Evolutionary conservation across 768 basidiomycete genomes (phyloP), one percentile per base, ranked within the genome.

Genomic region (Phlebiopsis flavidoalba): DNA sequence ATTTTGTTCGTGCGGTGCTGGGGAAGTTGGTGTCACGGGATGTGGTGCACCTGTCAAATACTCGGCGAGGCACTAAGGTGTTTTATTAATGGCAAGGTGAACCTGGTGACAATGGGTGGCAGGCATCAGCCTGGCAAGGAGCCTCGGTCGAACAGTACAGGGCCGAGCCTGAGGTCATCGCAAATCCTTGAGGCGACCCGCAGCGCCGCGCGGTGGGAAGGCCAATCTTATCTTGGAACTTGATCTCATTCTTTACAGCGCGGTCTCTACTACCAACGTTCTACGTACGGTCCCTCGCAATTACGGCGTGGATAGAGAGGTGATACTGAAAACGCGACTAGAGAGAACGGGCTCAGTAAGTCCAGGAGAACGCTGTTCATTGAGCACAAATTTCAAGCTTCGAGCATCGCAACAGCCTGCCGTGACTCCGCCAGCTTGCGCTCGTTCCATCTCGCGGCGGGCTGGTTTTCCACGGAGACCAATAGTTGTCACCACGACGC

Each of bases 401-500:
- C 26, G 26, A 12, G 40, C 40, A 43, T 12, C 3, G 40, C 40
- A 43, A 43, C 17, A 43, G 40, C 40, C 40, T 43, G 40, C 10
- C 17, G 12, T 12, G 17, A 12, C 40, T 43, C 40, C 8, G 3
- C 40, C 3, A 12, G 11, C 17, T 43, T 43, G 2, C 52, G 61
- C 45, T 86, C 84, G 65, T n/a, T 93, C 91, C 47, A 80, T 59
- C 57, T 79, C 79, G 60, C 88, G 81, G 47, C 91, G 80, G 21
- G 73, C 79, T 69, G 92, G 89, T 76, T 75, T 2, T 88, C 54
- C 89, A 24, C 73, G 76, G 31, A 89, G 57, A 49, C 86, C 74
- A 66, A 87, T 80, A 0, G 88, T 69, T 5, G 74, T 59, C 8
- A 68, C 57, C 36, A 77, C 74, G 10, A 77, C 68, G 1, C 63